Conservation (phyloP, 306 rosid genomes). For the Acacia confusa region DNA sequence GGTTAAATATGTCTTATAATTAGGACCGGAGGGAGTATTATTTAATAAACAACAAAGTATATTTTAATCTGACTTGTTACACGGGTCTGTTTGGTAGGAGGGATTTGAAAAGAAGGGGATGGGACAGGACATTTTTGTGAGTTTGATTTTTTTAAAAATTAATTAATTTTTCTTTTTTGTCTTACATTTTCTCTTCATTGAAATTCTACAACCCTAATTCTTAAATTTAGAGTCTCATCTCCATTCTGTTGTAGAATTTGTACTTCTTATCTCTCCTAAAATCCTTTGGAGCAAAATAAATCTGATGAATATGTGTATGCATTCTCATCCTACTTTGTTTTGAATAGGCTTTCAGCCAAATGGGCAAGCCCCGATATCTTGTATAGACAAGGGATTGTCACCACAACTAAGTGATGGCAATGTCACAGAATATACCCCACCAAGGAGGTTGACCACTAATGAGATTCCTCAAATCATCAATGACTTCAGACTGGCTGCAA, state of each 20-base stretch:
- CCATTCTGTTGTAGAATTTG: background rate
- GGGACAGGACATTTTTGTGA: no score
- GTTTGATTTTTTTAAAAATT: no score
- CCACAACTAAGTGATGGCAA: slow-evolving; percentile 1
- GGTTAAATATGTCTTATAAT: no score
- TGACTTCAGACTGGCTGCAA: background rate
- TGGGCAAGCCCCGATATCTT: slow-evolving; percentile 60
- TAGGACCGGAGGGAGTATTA: no score
- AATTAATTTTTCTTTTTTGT: no score
- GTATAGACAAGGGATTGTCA: slow-evolving; percentile 52
- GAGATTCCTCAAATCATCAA: background rate
- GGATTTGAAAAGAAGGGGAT: no score
- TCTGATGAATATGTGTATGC: background rate
- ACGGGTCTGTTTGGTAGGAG: no score
- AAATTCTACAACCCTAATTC: no score
- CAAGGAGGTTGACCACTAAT: background rate
- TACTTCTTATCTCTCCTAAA: no score
- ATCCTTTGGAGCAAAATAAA: background rate
- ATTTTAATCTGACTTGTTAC: no score
- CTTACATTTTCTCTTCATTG: no score
- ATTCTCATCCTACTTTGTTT: background rate
- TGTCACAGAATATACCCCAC: background rate
- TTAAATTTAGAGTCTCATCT: background rate
- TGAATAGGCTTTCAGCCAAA: slow-evolving; percentile 52
- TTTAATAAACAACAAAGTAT: background rate